A percentile compares a stretch with the other conserved stretches of the same genome.
These are phyloP conservation scores for Earliella scabrosa DNA, from an alignment of 1,284 basidiomycete species.

Conservation along the genomic window DNA sequence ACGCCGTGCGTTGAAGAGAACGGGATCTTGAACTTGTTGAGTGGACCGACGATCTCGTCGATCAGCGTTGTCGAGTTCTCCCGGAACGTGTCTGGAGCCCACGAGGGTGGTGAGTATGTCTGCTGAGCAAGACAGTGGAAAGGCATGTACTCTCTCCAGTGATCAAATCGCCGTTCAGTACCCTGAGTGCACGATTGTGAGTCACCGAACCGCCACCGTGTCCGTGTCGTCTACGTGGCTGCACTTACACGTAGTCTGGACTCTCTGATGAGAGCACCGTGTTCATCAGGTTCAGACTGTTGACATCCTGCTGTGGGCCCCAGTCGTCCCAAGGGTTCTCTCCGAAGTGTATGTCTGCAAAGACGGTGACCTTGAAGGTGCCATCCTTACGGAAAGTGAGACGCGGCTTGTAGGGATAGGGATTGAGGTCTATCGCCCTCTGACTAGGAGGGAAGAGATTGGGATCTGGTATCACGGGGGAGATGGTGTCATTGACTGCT, in stretches of 20 bases:
- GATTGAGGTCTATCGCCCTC: too few species aligned
- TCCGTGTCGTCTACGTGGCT: background rate
- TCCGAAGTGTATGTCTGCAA: conserved; percentile 71
- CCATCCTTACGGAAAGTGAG: conserved; percentile 44
- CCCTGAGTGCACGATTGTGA: conserved; percentile 19
- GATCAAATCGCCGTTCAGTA: conserved; percentile 67
- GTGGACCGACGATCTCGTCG: conserved; percentile 39
- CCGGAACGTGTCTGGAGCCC: conserved; percentile 57
- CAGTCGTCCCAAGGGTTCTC: conserved; percentile 71
- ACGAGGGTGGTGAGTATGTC: background rate
- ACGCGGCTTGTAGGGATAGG: conserved; percentile 32
- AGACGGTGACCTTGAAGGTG: conserved; percentile 69
- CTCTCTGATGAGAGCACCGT: conserved; percentile 53
- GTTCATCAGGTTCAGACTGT: conserved; percentile 60
- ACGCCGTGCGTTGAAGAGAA: conserved; percentile 58
- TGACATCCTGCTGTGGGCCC: conserved; percentile 65
- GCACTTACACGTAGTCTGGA: conserved; percentile 66
- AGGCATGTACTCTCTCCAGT: conserved; percentile 61
- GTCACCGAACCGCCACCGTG: too few species aligned
- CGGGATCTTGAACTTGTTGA: conserved; percentile 36
- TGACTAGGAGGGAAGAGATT: too few species aligned
- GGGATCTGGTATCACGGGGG: too few species aligned
- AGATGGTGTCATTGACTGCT: too few species aligned
- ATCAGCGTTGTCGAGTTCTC: conserved; percentile 36
- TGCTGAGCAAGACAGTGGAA: background rate